phyloP scores from a whole-genome alignment of 2,329 filamentous ascomycete species.

The Myrmaecium sp. region DNA sequence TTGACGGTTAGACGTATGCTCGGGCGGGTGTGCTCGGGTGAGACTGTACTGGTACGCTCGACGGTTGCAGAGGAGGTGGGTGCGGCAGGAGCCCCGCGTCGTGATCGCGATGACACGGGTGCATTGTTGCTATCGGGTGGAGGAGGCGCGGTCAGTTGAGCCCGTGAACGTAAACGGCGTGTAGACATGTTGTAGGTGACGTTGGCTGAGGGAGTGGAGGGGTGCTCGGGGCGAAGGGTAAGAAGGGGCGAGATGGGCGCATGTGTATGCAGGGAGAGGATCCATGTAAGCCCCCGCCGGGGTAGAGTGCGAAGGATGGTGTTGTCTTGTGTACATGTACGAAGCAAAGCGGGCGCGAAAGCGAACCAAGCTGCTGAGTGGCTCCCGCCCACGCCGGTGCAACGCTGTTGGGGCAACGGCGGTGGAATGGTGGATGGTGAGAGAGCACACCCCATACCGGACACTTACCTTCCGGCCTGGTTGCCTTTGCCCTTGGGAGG shows the following conservation, averaged over 20 bases:
- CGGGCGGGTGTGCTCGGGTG: constrained; percentile 25
- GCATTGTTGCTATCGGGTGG: constrained; percentile 16
- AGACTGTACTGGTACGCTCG: constrained; percentile 12
- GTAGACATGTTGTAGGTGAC: constrained; percentile 10
- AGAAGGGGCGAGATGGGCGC: constrained; percentile 1
- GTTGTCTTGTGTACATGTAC: no score
- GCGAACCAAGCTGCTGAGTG: no score
- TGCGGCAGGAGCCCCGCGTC: constrained; percentile 16
- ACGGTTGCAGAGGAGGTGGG: constrained; percentile 15
- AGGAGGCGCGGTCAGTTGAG: constrained; percentile 10
- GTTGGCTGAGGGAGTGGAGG: constrained; percentile 3
- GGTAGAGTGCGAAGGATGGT: no score
- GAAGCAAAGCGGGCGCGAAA: no score
- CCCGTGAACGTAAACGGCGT: constrained; percentile 22
- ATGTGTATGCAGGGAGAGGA: constrained; percentile 1
- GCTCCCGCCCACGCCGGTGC: no score
- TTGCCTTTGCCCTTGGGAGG: constrained; percentile 4
- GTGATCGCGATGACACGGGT: constrained; percentile 17
- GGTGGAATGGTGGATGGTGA: constrained; percentile 1
- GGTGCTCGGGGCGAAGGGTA: neutral
- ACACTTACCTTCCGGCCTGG: constrained; percentile 4
- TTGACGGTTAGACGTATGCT: constrained; percentile 33
- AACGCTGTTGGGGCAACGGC: no score
- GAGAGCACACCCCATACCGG: constrained; percentile 3
- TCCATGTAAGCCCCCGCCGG: no score